phyloP scores from a whole-genome alignment of 73 alveolate species.

The Stentor roeselii region DNA sequence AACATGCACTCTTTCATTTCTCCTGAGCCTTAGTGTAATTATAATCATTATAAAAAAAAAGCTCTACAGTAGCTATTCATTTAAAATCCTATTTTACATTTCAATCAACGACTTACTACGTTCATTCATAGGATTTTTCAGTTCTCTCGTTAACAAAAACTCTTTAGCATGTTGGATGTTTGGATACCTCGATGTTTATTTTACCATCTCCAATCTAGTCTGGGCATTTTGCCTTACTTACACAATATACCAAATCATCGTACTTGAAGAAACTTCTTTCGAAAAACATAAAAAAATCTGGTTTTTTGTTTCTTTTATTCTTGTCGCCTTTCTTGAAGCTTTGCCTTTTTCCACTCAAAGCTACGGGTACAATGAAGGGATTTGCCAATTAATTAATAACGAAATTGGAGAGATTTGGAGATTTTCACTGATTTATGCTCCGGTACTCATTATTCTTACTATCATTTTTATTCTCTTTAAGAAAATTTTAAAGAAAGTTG shows the following conservation, averaged over 20 bases:
- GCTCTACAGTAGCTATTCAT: too few species aligned
- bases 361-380: neutral
- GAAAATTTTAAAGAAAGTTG: neutral
- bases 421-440: neutral
- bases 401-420: neutral
- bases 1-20: too few species aligned
- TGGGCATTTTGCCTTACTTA: neutral
- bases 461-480: too few species aligned
- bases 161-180: neutral
- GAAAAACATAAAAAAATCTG: neutral
- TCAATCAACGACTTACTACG: neutral
- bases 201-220: neutral
- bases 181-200: neutral
- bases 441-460: neutral
- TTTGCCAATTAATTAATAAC: neutral
- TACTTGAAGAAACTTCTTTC: neutral
- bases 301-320: neutral
- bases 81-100: neutral
- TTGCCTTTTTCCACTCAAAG: neutral
- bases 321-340: neutral
- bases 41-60: too few species aligned
- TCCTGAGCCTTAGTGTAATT: too few species aligned
- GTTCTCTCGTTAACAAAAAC: too few species aligned
- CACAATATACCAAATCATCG: neutral
- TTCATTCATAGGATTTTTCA: too few species aligned